phyloP scores from a whole-genome alignment of 2,329 filamentous ascomycete genomes.

The Amauroascus verrucosus region DNA sequence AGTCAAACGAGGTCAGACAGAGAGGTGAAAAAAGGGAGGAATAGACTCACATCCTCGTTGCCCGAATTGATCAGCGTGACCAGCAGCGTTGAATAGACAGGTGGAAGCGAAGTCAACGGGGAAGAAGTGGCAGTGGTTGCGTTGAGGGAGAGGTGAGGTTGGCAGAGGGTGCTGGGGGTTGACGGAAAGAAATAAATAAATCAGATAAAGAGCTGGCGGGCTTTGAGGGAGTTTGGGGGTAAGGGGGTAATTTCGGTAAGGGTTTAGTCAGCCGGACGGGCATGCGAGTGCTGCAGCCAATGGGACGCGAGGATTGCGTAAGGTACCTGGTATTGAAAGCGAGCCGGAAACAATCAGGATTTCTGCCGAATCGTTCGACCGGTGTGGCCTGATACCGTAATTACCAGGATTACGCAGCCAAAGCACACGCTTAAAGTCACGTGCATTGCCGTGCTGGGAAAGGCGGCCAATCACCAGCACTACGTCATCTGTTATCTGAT shows the following conservation, averaged over 20 bases:
- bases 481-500: constrained; percentile 11
- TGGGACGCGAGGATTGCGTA: background rate
- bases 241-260: background rate
- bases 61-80: constrained; percentile 10
- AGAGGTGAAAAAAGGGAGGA: background rate
- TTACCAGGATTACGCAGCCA: background rate
- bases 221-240: background rate
- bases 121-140: background rate
- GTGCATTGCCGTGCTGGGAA: no score
- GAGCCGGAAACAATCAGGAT: constrained; percentile 2
- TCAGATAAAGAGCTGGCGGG: constrained; percentile 4
- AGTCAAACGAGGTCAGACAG: background rate
- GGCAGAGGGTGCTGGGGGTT: background rate
- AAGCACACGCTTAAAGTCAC: background rate
- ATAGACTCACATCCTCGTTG: constrained; percentile 19
- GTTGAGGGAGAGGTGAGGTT: background rate
- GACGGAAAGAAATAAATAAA: constrained; percentile 1
- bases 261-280: background rate
- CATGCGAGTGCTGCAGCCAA: background rate
- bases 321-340: background rate
- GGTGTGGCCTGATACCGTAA: constrained; percentile 9
- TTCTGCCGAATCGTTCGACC: constrained; percentile 11
- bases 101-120: background rate
- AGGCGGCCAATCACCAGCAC: background rate
- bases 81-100: constrained; percentile 7